Evolutionary conservation across 1,284 basidiomycete genomes (phyloP).

Genomic region (Fomitopsis schrenkii): DNA sequence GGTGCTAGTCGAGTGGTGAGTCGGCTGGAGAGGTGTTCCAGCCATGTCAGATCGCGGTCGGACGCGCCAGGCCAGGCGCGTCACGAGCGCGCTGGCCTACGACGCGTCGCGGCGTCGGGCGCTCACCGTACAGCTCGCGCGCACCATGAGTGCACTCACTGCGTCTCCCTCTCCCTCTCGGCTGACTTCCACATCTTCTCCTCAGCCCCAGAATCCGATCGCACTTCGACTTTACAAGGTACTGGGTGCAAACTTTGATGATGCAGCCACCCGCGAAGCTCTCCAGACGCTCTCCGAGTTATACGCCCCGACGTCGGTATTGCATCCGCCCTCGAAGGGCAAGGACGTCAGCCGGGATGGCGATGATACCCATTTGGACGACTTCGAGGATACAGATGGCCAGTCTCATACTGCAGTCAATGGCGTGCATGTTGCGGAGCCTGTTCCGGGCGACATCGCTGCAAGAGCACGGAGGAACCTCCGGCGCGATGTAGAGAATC

Average conservation of each 20-base stretch:
- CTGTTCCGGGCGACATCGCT: conserved; percentile 37
- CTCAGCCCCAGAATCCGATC: conserved; percentile 55
- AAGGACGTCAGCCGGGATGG: conserved; percentile 30
- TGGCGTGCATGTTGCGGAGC: conserved; percentile 12
- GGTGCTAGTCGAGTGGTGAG: not conserved
- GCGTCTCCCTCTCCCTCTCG: conserved; percentile 16
- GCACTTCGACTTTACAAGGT: conserved; percentile 86
- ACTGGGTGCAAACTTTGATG: conserved; percentile 80
- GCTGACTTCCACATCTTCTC: conserved; percentile 13
- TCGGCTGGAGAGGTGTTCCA: not conserved
- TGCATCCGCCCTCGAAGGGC: conserved; percentile 17
- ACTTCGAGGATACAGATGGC: conserved; percentile 21
- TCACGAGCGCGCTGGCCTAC: not conserved
- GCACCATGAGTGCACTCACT: conserved; percentile 19
- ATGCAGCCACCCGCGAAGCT: conserved; percentile 75
- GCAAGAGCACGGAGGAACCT: conserved; percentile 73
- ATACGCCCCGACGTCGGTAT: conserved; percentile 39
- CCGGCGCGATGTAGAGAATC: conserved; percentile 79
- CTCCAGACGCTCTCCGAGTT: conserved; percentile 80
- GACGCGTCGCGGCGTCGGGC: conserved; percentile 2
- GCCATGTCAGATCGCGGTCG: not conserved
- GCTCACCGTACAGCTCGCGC: conserved; percentile 1
- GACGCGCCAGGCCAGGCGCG: not conserved
- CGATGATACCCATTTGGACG: conserved; percentile 21
- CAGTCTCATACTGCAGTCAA: conserved; percentile 10